Evolutionary conservation across 768 basidiomycete genomes (phyloP), one percentile per base, ranked within the genome.

Genomic region (Tephrocybe sp.): DNA sequence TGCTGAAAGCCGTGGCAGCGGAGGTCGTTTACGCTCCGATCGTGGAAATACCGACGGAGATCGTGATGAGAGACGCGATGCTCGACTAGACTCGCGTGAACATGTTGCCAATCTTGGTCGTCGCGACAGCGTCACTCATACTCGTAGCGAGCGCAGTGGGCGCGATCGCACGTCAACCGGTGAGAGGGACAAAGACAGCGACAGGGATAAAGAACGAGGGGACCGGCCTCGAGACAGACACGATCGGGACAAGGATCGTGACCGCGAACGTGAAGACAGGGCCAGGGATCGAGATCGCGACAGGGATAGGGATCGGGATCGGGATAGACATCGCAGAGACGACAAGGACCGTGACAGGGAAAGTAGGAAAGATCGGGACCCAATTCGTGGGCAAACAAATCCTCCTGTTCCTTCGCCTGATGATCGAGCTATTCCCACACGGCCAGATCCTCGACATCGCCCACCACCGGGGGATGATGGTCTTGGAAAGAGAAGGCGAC

Each of bases 401-500:
- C 67, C 69, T 22, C 56, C 67, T 31, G 54, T 66, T 21, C 56
- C 61, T 22, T 51, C 67, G 34, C 62, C 64, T 28, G 87, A 87
- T 47, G 80, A 84, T 21, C 78, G 83, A 42, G 70, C 67, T 39
- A 66, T 80, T 32, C 82, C 84, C 5, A 73, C 74, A 53, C 76
- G 86, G 46, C 81, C 84, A 31, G 88, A 87, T 46, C 64, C 73
- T 16, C 74, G 86, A 51, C 80, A 84, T 60, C 76, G 86, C 5
- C 70, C 67, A 44, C 56, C 66, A 4, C 71, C 70, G 36, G 68
- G 68, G 43, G 66, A 92, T 42, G 89, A 91, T 38, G 73, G 70
- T 3, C 75, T 89, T 21, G 87, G 88, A 25, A 91, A 91, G 67
- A 77, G 89, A 62, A 74, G 87, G 52, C 73, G 89, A 46, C 70